phyloP scores from a whole-genome alignment of 1,139 yeast species.

The Pichia sp. region DNA sequence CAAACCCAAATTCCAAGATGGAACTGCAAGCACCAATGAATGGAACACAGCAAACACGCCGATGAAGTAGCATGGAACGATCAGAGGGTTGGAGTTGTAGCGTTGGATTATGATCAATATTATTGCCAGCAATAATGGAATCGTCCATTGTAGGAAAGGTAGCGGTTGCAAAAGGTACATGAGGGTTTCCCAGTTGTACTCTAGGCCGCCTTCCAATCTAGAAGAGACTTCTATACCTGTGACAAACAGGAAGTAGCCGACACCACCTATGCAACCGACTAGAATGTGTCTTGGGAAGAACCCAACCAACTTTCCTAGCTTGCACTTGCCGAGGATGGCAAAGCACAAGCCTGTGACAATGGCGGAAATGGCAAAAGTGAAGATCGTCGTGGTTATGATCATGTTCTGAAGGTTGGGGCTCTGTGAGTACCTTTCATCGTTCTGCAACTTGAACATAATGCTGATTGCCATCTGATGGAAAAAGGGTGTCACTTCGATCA shows the following conservation, averaged over 20 bases:
- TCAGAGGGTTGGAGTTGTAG: conserved; percentile 62
- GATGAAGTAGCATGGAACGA: conserved; percentile 80
- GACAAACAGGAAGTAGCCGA: conserved; percentile 83
- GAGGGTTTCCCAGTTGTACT: conserved; percentile 57
- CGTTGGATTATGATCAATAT: conserved; percentile 61
- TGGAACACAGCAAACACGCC: conserved; percentile 68
- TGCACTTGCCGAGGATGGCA: conserved; percentile 68
- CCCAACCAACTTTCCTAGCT: conserved; percentile 81
- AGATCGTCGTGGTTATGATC: conserved; percentile 79
- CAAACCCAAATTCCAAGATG: conserved; percentile 54
- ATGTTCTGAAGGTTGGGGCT: conserved; percentile 38
- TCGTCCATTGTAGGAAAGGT: conserved; percentile 60
- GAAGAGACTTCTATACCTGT: conserved; percentile 92
- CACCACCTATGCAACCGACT: conserved; percentile 98
- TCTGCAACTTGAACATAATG: conserved; percentile 43
- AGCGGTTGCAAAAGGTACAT: conserved; percentile 38
- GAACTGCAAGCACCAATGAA: conserved; percentile 56
- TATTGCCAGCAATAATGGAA: conserved; percentile 63
- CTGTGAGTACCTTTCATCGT: conserved; percentile 44
- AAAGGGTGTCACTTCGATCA: conserved; percentile 97
- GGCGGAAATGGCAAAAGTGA: conserved; percentile 79
- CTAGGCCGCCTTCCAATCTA: conserved; percentile 67
- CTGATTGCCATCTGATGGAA: conserved; percentile 91
- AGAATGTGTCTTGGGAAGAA: conserved; percentile 94
- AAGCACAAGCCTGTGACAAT: conserved; percentile 83